Percentiles rank a stretch among this genome's conserved stretches.
Evolutionary conservation across 2,329 filamentous ascomycete species (phyloP).

Genomic region (Diaporthe citrichinensis): DNA sequence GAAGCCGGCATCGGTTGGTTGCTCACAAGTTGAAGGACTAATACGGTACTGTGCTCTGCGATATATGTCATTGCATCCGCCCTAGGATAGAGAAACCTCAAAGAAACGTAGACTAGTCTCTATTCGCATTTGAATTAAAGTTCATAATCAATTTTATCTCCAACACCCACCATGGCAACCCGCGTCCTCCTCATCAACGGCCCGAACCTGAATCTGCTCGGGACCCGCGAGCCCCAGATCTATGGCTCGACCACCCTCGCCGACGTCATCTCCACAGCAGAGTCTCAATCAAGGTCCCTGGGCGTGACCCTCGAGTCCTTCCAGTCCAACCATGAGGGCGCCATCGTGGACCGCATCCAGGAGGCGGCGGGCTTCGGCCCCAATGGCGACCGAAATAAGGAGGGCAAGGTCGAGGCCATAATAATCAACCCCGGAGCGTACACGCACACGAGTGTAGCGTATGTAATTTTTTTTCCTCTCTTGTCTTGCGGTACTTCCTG

Average conservation of each 20-base stretch:
- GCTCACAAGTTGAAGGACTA: not conserved
- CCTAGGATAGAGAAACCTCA: not conserved
- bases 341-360: slow-evolving; percentile 81
- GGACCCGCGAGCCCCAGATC: slow-evolving; percentile 79
- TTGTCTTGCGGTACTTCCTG: not conserved
- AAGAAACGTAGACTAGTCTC: not conserved
- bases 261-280: slow-evolving; percentile 68
- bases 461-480: not conserved
- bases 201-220: slow-evolving; percentile 86
- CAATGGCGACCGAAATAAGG: slow-evolving; percentile 8
- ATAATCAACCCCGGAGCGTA: slow-evolving; percentile 83
- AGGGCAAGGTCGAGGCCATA: slow-evolving; percentile 69
- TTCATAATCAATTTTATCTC: not conserved
- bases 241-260: slow-evolving; percentile 79
- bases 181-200: slow-evolving; percentile 82
- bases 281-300: slow-evolving; percentile 63
- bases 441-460: slow-evolving; percentile 81
- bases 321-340: slow-evolving; percentile 85
- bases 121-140: not conserved
- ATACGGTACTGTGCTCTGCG: not conserved
- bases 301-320: slow-evolving; percentile 68
- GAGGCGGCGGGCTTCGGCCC: slow-evolving; percentile 63
- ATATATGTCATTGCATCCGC: slow-evolving; percentile 20
- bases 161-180: slow-evolving; percentile 51
- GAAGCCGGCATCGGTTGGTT: slow-evolving; percentile 10